Evolutionary conservation across 768 basidiomycete genomes (phyloP).

Genomic region (Holtermannia corniformis): DNA sequence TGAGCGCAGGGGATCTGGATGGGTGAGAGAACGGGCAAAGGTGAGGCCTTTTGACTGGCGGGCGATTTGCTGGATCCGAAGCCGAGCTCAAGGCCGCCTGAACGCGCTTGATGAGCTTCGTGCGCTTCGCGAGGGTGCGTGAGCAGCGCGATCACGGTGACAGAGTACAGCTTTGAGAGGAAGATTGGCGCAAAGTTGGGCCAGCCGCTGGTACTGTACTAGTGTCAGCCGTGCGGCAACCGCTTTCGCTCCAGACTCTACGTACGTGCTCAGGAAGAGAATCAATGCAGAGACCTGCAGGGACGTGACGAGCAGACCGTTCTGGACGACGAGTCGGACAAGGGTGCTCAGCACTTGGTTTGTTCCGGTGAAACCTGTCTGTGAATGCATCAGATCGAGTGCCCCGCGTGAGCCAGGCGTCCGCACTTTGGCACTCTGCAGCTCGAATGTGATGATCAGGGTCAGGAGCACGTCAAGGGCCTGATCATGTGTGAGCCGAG

Average conservation of each 20-base stretch:
- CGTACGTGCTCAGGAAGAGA: constrained; percentile 6
- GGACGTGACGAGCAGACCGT: constrained; percentile 10
- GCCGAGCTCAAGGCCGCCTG: not conserved
- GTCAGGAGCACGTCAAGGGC: constrained; percentile 11
- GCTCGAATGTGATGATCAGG: constrained; percentile 3
- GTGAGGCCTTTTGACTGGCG: not conserved
- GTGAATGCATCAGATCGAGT: not conserved
- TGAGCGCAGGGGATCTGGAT: not conserved
- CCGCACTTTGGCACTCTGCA: constrained; percentile 9
- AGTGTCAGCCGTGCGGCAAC: not conserved
- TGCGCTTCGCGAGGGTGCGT: constrained; percentile 2
- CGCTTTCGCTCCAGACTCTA: not conserved
- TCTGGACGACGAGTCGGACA: constrained; percentile 6
- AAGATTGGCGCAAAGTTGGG: constrained; percentile 18
- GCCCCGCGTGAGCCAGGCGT: not conserved
- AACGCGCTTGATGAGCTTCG: not conserved
- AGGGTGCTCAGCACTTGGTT: constrained; percentile 1
- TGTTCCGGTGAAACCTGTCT: not conserved
- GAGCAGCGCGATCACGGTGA: constrained; percentile 13
- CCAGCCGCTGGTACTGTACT: constrained; percentile 10
- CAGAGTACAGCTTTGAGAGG: constrained; percentile 19
- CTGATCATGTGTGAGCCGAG: too few relatives aligned
- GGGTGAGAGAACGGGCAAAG: not conserved
- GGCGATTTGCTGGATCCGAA: not conserved
- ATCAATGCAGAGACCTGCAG: constrained; percentile 12